phyloP scores from a whole-genome alignment of 345 rosid genomes.

The Euphorbia tirucalli region DNA sequence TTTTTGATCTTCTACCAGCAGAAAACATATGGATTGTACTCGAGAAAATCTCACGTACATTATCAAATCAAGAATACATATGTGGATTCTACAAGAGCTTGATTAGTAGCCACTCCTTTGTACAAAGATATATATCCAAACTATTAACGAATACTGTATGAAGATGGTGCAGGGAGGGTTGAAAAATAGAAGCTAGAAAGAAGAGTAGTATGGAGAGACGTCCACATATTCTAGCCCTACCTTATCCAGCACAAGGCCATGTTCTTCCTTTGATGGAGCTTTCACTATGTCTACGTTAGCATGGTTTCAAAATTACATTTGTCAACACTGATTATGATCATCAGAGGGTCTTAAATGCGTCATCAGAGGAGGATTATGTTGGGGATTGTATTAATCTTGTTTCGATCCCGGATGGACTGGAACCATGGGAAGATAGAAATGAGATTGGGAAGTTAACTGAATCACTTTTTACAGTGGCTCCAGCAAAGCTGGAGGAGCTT shows the following conservation, averaged over 20 bases:
- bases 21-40: too few relatives aligned
- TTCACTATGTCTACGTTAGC: constrained; percentile 20
- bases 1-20: too few relatives aligned
- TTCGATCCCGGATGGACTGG: constrained; percentile 47
- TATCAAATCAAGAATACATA: too few relatives aligned
- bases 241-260: constrained; percentile 59
- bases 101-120: too few relatives aligned
- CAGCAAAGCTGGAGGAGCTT: constrained; percentile 41
- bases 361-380: constrained; percentile 4
- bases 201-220: constrained; percentile 13
- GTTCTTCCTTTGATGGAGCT: constrained; percentile 41
- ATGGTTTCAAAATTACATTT: constrained; percentile 34
- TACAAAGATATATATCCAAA: too few relatives aligned
- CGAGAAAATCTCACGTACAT: too few relatives aligned
- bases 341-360: constrained; percentile 24
- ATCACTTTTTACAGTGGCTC: constrained; percentile 31
- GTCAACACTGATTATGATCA: constrained; percentile 42
- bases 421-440: constrained; percentile 36
- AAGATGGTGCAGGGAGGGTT: too few relatives aligned
- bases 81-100: too few relatives aligned
- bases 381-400: constrained; percentile 28
- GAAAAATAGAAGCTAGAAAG: too few relatives aligned
- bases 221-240: constrained; percentile 35
- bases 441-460: constrained; percentile 26
- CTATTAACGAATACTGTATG: too few relatives aligned